Conservation (phyloP, 2,329 filamentous ascomycete genomes). For the Colletotrichum sp. region DNA sequence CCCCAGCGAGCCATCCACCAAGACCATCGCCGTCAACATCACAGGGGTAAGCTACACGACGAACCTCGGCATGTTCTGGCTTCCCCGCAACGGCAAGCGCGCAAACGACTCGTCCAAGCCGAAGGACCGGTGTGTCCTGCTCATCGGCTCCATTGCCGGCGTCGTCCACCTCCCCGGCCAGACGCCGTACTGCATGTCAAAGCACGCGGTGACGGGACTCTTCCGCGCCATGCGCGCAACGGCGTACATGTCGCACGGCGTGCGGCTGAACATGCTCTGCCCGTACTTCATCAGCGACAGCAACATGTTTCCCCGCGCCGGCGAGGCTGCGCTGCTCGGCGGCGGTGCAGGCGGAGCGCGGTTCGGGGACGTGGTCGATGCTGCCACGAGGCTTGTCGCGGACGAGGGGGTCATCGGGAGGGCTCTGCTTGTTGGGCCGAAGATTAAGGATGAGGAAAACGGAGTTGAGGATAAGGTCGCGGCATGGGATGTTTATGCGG, state of each 20-base stretch:
- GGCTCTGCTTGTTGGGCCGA: constrained; percentile 59
- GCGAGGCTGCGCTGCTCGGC: constrained; percentile 56
- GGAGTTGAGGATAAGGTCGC: constrained; percentile 35
- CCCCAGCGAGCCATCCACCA: constrained; percentile 50
- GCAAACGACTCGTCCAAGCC: not conserved
- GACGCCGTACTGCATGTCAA: constrained; percentile 63
- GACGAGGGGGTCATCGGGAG: constrained; percentile 62
- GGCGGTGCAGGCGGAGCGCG: constrained; percentile 52
- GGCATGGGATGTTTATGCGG: constrained; percentile 65
- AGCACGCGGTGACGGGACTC: constrained; percentile 70
- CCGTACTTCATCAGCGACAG: constrained; percentile 71
- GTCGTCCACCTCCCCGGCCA: constrained; percentile 48
- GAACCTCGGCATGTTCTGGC: constrained; percentile 67
- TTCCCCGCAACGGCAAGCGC: constrained; percentile 47
- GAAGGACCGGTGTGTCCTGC: constrained; percentile 63
- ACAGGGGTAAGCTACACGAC: constrained; percentile 69
- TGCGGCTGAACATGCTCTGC: constrained; percentile 69
- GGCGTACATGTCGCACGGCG: constrained; percentile 46
- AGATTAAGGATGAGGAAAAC: constrained; percentile 28
- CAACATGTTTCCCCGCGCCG: constrained; percentile 51
- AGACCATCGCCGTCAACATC: constrained; percentile 66
- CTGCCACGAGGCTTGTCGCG: constrained; percentile 64
- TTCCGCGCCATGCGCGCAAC: constrained; percentile 63
- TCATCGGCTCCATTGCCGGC: constrained; percentile 68
- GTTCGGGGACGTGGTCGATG: constrained; percentile 66